Percentiles rank a stretch among this genome's conserved stretches.
These are phyloP conservation scores for Linaria vulgaris DNA, from an alignment of 257 asterid species.

Conservation along the genomic window DNA sequence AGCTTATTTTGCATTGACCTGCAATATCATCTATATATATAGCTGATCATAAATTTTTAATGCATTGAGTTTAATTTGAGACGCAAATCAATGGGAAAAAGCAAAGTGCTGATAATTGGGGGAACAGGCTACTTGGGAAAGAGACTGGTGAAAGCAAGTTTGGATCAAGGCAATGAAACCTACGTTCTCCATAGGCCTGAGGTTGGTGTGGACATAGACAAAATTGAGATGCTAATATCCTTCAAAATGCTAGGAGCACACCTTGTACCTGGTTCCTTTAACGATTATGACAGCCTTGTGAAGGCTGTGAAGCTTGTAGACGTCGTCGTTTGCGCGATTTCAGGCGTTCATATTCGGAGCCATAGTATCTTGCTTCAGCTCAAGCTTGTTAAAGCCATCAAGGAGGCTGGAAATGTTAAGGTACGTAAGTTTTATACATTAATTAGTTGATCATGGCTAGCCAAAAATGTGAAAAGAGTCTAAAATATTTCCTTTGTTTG, in stretches of 20 bases:
- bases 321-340: slow-evolving; percentile 59
- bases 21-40: no score
- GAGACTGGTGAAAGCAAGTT: slow-evolving; percentile 59
- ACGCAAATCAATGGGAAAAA: slow-evolving; percentile 28
- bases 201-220: slow-evolving; percentile 60
- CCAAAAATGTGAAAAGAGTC: no score
- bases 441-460: no score
- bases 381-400: slow-evolving; percentile 63
- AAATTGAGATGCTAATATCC: slow-evolving; percentile 46
- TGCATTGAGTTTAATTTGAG: no score
- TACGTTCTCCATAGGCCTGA: slow-evolving; percentile 49
- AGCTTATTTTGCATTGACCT: no score
- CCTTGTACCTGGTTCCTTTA: slow-evolving; percentile 55
- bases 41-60: no score
- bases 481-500: no score
- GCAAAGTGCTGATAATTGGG: slow-evolving; percentile 63
- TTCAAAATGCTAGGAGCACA: slow-evolving; percentile 61
- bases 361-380: slow-evolving; percentile 51
- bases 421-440: slow-evolving; percentile 18
- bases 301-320: slow-evolving; percentile 63
- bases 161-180: slow-evolving; percentile 52
- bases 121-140: slow-evolving; percentile 71
- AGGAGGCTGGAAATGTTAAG: slow-evolving; percentile 82
- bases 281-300: slow-evolving; percentile 48
- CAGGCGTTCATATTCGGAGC: slow-evolving; percentile 62